phyloP scores from a whole-genome alignment of 768 basidiomycete genomes.

The Hygrophorus russula region DNA sequence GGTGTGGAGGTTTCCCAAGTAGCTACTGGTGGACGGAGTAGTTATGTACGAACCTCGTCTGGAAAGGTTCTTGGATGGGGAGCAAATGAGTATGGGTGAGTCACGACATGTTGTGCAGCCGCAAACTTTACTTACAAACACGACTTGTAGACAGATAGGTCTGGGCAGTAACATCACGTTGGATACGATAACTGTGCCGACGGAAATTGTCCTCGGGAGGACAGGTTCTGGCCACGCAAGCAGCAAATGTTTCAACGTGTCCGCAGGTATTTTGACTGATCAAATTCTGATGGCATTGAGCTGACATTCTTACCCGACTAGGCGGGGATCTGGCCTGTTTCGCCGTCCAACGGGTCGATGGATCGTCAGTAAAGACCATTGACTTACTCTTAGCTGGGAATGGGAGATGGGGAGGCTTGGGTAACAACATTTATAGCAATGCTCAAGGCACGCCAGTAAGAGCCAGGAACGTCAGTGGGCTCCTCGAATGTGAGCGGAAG shows the following conservation, averaged over 20 bases:
- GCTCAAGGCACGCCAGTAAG: slow-evolving; percentile 60
- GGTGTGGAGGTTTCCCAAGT: slow-evolving; percentile 57
- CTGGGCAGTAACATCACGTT: slow-evolving; percentile 52
- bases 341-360: slow-evolving; percentile 42
- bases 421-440: slow-evolving; percentile 56
- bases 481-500: slow-evolving; percentile 68
- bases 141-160: slow-evolving; percentile 59
- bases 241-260: slow-evolving; percentile 53
- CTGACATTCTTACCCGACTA: slow-evolving; percentile 13
- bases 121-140: slow-evolving; percentile 3
- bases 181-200: slow-evolving; percentile 68
- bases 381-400: slow-evolving; percentile 70
- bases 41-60: slow-evolving; percentile 53
- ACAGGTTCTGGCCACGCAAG: slow-evolving; percentile 34
- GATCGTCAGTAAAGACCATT: slow-evolving; percentile 15
- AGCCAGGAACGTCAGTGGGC: slow-evolving; percentile 71
- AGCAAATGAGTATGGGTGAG: slow-evolving; percentile 77
- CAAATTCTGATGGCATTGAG: not conserved
- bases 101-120: not conserved
- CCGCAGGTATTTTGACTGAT: slow-evolving; percentile 35
- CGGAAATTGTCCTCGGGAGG: slow-evolving; percentile 70
- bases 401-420: slow-evolving; percentile 75
- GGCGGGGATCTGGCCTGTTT: slow-evolving; percentile 76
- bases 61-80: slow-evolving; percentile 85
- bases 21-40: slow-evolving; percentile 60